Evolutionary conservation across 306 rosid species (phyloP), one percentile per base, ranked within the genome.

Genomic region (Rosa lucieae): DNA sequence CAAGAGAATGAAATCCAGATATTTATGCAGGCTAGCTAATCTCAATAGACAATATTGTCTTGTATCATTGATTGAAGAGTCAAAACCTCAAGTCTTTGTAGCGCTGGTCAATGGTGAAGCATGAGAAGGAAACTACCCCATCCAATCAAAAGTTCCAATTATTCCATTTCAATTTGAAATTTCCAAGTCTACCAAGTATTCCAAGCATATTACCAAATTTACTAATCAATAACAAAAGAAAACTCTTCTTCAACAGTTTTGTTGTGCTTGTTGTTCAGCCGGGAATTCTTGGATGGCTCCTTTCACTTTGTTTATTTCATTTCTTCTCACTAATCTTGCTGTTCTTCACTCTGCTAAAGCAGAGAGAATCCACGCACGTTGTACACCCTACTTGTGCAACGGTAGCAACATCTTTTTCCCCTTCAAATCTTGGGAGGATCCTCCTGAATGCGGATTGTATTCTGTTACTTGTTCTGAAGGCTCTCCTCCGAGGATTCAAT

Each of bases 391-490:
- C n/a, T 48, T 21, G 40, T 48, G 80, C 10, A 40, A 5, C 18
- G n/a, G 6, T 6, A n/a, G 9, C 5, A 0, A 15, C 0, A 23
- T 67, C 42, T 0, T 0, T 6, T 52, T 14, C 18, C 55, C 75
- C 48, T 77, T 35, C 15, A 67, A 0, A 21, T 6, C 0, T 1
- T 0, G 0, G 40, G 3, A 0, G 0, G 7, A 67, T 0, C 44
- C 13, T 49, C 11, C 6, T 47, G n/a, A 32, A 3, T 52, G 67
- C 1, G 67, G 74, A 0, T 52, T 21, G 44, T 23, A 17, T 23
- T 37, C 32, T 37, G 18, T 77, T 9, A 0, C 67, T 68, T 77
- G 55, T 14, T 5, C 67, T 0, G 1, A 9, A 0, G 26, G 26
- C 26, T 23, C 26, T 23, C 0, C 0, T 39, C 67, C 52, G 5